These are phyloP conservation scores for Tieghemostelium lacteum DNA, from an alignment of 78 protist genomes.

Conservation along the genomic window DNA sequence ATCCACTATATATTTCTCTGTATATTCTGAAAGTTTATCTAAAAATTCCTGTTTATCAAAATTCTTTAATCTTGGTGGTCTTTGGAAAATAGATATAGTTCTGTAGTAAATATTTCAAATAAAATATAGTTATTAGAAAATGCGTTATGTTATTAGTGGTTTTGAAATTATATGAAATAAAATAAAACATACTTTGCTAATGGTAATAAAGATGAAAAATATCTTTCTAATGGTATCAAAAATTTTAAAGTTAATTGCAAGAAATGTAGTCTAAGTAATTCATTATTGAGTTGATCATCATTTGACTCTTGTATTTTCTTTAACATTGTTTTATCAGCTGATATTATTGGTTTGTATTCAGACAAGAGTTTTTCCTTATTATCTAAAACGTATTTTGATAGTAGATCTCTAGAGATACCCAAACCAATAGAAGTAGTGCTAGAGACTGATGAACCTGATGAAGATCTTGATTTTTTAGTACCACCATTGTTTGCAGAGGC, in stretches of 20 bases:
- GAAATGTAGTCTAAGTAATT: conserved; percentile 43
- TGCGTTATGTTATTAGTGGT: not conserved
- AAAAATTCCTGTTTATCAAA: conserved; percentile 44
- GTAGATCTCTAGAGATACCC: conserved; percentile 51
- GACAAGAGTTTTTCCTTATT: conserved; percentile 31
- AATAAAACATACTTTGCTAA: conserved; percentile 45
- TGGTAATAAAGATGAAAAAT: conserved; percentile 82
- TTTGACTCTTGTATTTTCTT: conserved; percentile 29
- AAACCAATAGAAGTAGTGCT: conserved; percentile 22
- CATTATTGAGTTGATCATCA: conserved; percentile 38
- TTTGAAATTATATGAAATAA: not conserved
- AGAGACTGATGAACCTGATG: not conserved
- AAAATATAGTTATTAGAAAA: not conserved
- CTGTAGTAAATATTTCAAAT: not conserved
- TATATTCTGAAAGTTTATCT: conserved; percentile 3
- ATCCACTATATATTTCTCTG: conserved; percentile 40
- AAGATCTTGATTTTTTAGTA: not conserved
- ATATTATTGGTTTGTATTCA: conserved; percentile 35
- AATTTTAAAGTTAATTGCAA: conserved; percentile 66
- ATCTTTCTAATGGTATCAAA: conserved; percentile 82
- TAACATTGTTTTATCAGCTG: conserved; percentile 58
- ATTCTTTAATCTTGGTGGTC: conserved; percentile 71
- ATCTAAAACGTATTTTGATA: conserved; percentile 8
- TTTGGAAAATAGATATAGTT: conserved; percentile 68
- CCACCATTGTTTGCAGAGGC: too few relatives aligned